Evolutionary conservation across 805 yeast species (phyloP), one percentile per base, ranked within the genome.

Genomic region (Ogataea trehalophila): DNA sequence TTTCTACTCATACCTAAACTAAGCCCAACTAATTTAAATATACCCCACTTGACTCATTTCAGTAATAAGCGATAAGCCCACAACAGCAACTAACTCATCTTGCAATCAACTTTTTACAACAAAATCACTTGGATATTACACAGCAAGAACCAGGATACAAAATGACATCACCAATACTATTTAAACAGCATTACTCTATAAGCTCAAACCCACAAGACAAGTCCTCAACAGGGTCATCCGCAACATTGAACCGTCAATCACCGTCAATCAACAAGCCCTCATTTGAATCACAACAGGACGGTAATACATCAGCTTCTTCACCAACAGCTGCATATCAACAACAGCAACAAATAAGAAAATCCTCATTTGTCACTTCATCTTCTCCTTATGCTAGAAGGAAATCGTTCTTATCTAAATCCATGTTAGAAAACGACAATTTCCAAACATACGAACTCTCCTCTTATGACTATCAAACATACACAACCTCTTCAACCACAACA

Each of bases 331-430:
- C 14, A 39, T 17, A 23, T 8, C 46, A 41, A 9, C 45, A 47
- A 20, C 46, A 41, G 7, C 45, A 47, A 20, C 42, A 46, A 11
- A 54, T 64, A 50, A 54, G 68, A 23, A 55, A 50, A 33, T 64
- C 70, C 11, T 63, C 69, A 1, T 63, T 67, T 40, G 49, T 56
- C 11, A 66, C 75, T 1, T 53, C 72, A 1, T 69, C 76, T 11
- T 75, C 82, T 0, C 82, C 82, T 1, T 73, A 77, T 70, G 75
- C 76, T 31, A 68, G 83, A 53, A 65, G 86, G 41, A 72, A 75
- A 53, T 76, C 83, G 5, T 80, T 80, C 53, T 64, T 82, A 22
- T 79, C 85, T 0, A 59, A 67, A n/a, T 59, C 77, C 15, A 81
- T 82, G 86, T 65, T 81, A 33, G 71, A 74, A 31, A 70, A 74